Evolutionary conservation across 306 rosid genomes (phyloP).

Genomic region (Hippophae tibetana): DNA sequence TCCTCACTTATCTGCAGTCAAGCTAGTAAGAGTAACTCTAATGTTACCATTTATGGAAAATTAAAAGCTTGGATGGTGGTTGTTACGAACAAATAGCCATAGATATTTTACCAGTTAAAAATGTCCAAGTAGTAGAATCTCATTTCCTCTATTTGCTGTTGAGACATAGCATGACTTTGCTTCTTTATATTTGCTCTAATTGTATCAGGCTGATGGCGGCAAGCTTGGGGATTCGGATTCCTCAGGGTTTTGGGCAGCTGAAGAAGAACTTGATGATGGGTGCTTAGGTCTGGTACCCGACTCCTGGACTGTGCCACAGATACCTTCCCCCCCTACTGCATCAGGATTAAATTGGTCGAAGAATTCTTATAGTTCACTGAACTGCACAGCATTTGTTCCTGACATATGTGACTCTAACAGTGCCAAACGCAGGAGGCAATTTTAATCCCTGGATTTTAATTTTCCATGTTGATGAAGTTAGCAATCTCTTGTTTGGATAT

Average conservation of each 20-base stretch:
- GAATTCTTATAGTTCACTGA: conserved; percentile 28
- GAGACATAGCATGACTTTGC: conserved; percentile 7
- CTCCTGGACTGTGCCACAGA: conserved; percentile 69
- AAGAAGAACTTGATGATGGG: conserved; percentile 44
- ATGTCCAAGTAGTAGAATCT: not conserved
- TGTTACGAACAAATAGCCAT: not conserved
- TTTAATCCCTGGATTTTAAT: conserved; percentile 14
- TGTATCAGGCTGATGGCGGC: conserved; percentile 60
- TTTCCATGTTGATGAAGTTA: not conserved
- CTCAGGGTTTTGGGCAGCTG: conserved; percentile 41
- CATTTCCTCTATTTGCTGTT: not conserved
- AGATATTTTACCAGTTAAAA: not conserved
- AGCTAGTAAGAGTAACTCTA: too few species aligned
- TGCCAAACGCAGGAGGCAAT: conserved; percentile 38
- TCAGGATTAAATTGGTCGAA: conserved; percentile 80
- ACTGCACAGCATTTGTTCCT: conserved; percentile 53
- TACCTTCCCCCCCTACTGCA: conserved; percentile 84
- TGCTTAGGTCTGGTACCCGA: conserved; percentile 53
- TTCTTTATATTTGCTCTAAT: conserved; percentile 16
- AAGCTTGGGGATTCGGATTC: conserved; percentile 64
- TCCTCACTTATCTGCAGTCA: too few species aligned
- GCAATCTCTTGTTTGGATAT: not conserved
- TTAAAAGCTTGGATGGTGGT: not conserved
- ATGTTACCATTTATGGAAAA: too few species aligned
- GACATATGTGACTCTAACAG: conserved; percentile 34